These are phyloP conservation scores for Orbilia ellipsospora DNA, from an alignment of 2,329 filamentous ascomycete species.

Conservation along the genomic window DNA sequence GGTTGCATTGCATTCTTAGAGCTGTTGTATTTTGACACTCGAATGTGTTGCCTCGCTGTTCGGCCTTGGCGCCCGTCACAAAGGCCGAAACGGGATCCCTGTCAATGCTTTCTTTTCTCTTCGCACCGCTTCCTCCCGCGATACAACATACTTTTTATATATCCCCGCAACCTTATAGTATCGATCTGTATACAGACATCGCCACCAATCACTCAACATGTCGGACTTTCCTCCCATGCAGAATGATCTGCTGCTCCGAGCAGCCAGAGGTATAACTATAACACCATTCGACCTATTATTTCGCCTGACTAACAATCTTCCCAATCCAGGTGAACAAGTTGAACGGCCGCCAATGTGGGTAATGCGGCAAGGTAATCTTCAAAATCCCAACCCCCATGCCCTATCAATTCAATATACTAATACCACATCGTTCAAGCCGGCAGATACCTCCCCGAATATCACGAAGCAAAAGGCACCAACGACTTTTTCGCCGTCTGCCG, in stretches of 20 bases:
- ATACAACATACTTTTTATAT: neutral
- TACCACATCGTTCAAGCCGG: conserved; percentile 72
- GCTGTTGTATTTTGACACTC: conserved; percentile 25
- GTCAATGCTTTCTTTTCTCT: conserved; percentile 15
- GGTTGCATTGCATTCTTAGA: too few relatives aligned
- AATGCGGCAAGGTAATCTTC: conserved; percentile 88
- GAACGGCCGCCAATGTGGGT: conserved; percentile 97
- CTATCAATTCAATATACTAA: conserved; percentile 1
- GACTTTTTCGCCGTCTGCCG: conserved; percentile 99
- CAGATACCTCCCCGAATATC: conserved; percentile 94
- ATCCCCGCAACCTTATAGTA: too few relatives aligned
- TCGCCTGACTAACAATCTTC: conserved; percentile 44
- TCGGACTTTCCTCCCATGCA: conserved; percentile 80
- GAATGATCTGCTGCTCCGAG: conserved; percentile 91
- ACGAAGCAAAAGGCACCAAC: conserved; percentile 86
- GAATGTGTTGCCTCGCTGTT: conserved; percentile 20
- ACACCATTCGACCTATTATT: neutral
- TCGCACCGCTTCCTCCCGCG: neutral
- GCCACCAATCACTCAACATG: conserved; percentile 52
- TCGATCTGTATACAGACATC: neutral
- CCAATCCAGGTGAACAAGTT: conserved; percentile 78
- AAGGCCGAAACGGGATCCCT: neutral
- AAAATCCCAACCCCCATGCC: conserved; percentile 9
- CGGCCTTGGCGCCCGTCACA: conserved; percentile 22
- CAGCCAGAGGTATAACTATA: conserved; percentile 77